Evolutionary conservation across 2,329 filamentous ascomycete genomes (phyloP), one percentile per base, ranked within the genome.

Genomic region (Dactylellina leptospora): DNA sequence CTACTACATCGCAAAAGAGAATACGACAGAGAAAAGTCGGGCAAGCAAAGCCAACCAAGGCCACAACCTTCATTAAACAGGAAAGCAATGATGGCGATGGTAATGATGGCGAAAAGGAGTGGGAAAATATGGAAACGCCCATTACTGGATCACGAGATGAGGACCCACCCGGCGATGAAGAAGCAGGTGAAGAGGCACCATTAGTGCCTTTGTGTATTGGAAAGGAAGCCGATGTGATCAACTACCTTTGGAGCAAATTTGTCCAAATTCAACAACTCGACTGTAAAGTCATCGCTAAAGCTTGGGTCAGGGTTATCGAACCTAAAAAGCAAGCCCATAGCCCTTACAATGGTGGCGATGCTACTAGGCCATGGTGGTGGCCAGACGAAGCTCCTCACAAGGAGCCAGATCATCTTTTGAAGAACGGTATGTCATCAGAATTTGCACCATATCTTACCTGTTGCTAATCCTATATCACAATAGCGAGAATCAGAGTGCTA

Each of bases 321-420:
- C 90, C 90, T 0, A 91, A 90, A 80, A 92, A 92, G 79, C 89
- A 91, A 78, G 88, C 88, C 0, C 88, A 85, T 16, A 87, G 90
- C 75, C 89, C 90, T 0, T 92, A 92, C 76, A 89, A 87, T 0
- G 83, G 83, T n/a, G 85, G 84, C 28, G 84, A 88, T 47, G 84
- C 84, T 28, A 87, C 85, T 74, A 85, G 85, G 0, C 86, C 87
- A 0, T 84, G 85, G 55, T 90, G 88, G 88, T 90, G 88, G 88
- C 87, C 87, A 6, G 54, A 1, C 82, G 84, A 82, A 44, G 86
- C 90, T 56, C 83, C 85, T 10, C 89, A 91, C 78, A 88, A 86
- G 76, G 89, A 92, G 78, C 90, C 89, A 0, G 89, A 92, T 76
- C 90, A 92, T 79, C 80, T 90, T 50, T 85, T 85, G 75, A 90